phyloP scores from a whole-genome alignment of 2,329 filamentous ascomycete genomes.

The Apiospora marii region DNA sequence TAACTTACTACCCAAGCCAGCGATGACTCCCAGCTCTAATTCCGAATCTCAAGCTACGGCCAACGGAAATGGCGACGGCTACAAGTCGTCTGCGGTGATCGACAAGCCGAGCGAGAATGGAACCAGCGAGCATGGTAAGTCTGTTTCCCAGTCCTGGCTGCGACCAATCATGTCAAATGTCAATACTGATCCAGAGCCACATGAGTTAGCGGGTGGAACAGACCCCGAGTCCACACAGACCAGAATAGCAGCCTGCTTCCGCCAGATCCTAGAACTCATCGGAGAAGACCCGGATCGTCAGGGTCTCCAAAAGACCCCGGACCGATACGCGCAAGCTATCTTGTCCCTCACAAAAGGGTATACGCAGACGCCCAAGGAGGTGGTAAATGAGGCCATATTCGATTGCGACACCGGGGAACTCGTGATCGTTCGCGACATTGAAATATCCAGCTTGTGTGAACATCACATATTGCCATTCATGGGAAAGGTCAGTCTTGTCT shows the following conservation, averaged over 20 bases:
- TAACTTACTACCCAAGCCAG: too few species aligned
- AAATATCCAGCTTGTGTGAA: slow-evolving; percentile 89
- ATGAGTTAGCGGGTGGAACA: background rate
- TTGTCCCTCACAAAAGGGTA: slow-evolving; percentile 94
- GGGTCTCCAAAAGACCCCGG: slow-evolving; percentile 70
- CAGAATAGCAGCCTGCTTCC: background rate
- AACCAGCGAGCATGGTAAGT: background rate
- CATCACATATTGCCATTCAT: slow-evolving; percentile 94
- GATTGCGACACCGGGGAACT: slow-evolving; percentile 93
- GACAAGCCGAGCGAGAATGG: background rate
- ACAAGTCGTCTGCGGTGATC: background rate
- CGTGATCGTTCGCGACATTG: slow-evolving; percentile 95
- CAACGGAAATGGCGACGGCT: background rate
- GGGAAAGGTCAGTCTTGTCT: slow-evolving; percentile 73
- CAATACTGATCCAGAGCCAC: background rate
- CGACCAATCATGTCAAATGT: too few species aligned
- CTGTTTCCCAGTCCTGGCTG: background rate
- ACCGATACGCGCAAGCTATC: slow-evolving; percentile 92
- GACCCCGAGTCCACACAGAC: background rate
- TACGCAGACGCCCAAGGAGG: slow-evolving; percentile 85
- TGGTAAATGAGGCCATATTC: slow-evolving; percentile 91
- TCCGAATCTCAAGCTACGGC: background rate
- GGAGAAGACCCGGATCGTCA: slow-evolving; percentile 69
- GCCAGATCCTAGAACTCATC: slow-evolving; percentile 65
- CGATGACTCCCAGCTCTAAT: background rate